Evolutionary conservation across 768 basidiomycete genomes (phyloP).

Genomic region (Agaricus sinodeliciosus): DNA sequence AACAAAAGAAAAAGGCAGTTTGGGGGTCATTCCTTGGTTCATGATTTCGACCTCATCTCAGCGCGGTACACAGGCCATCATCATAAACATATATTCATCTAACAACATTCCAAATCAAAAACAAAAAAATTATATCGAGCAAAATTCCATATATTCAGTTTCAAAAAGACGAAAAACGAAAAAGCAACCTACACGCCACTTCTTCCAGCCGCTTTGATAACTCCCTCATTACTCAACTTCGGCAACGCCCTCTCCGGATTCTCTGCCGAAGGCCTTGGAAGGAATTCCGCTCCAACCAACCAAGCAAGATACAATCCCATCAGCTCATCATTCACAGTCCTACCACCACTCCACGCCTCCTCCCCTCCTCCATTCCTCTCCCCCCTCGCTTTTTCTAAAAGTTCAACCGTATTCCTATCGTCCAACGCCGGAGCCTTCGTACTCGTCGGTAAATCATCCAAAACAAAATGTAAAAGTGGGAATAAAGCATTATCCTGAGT

Average conservation of each 20-base stretch:
- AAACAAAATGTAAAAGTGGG: constrained; percentile 93
- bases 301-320: constrained; percentile 90
- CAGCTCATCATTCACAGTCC: constrained; percentile 67
- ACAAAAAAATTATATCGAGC: no score
- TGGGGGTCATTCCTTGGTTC: no score
- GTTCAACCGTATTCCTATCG: constrained; percentile 70
- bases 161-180: no score
- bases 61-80: no score
- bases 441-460: constrained; percentile 95
- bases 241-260: constrained; percentile 43
- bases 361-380: constrained; percentile 28
- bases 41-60: no score
- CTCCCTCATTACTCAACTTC: constrained; percentile 28
- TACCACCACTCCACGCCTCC: constrained; percentile 19
- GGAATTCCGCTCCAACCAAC: constrained; percentile 81
- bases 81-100: no score
- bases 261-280: constrained; percentile 45
- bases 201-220: constrained; percentile 61
- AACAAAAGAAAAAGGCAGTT: no score
- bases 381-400: constrained; percentile 29
- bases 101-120: no score
- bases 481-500: constrained; percentile 95
- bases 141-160: no score
- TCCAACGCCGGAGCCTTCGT: constrained; percentile 92
- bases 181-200: constrained; percentile 40